Base-by-base conservation (phyloP, 2,329 filamentous ascomycete species). In the Fusarium illudens region DNA sequence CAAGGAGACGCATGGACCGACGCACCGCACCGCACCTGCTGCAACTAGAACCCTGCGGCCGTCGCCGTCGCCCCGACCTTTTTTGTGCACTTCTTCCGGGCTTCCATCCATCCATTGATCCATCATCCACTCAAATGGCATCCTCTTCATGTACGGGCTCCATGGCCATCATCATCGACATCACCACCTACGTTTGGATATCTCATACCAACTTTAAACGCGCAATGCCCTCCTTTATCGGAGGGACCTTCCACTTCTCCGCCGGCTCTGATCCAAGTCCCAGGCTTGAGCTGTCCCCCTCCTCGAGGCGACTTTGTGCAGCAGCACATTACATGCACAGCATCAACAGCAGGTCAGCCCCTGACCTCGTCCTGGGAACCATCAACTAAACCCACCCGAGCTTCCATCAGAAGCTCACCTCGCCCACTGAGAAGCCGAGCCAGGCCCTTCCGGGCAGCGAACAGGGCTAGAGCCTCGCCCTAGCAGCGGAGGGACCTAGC, bases 401-500 rank as follows among this genome's bases (percentile, higher is more conserved):
- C 65, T 68, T 69, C 61, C 53, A 68, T 44, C 34, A 68, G 65
- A 68, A 68, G 62, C 53, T 69, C 57, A 37, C 22, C 53, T 63
- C 51, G 51, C 55, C 60, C 65, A 67, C 46, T 67, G 60, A 64
- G 64, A 48, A 44, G 42, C 61, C 62, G 37, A 62, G 51, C 62
- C 57, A 66, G 65, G 65, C 65, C 65, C 53, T 59, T 54, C 65
- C 53, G 68, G 62, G 32, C 53, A 59, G 65, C 65, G 50, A 68
- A 68, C 62, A 66, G 37, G 65, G 65, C 65, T 69, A 68, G 62
- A 68, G 57, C 57, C 65, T 68, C 44, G 65, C 65, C 65, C 65
- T 59, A 68, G 65, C 34, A 68, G 57, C 65, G 53, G 65, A 68
- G 61, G 54, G 58, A 52, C 57, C 68, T 69, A 70, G 66, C 59